Conservation (phyloP, 495 filamentous ascomycete genomes). For the Podospora sp. region DNA sequence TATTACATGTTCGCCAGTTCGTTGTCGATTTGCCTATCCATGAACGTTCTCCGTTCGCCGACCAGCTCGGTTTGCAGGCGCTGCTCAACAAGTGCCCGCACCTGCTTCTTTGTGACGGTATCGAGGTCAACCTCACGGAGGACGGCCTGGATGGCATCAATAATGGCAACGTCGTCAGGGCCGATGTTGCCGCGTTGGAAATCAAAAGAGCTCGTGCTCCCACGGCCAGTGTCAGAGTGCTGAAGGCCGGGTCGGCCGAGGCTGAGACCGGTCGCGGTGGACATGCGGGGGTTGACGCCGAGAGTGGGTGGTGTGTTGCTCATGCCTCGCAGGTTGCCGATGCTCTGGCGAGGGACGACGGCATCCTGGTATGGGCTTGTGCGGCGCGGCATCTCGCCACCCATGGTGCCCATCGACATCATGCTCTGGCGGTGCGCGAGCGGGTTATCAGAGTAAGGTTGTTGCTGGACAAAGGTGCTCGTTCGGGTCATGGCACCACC, state of each 20-base stretch:
- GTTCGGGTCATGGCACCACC: constrained; percentile 48
- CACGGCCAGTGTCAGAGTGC: constrained; percentile 36
- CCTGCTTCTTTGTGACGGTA: constrained; percentile 97
- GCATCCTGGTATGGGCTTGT: constrained; percentile 53
- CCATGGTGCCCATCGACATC: constrained; percentile 52
- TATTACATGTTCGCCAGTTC: constrained; percentile 89
- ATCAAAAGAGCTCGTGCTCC: constrained; percentile 71
- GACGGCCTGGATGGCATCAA: constrained; percentile 79
- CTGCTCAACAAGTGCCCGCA: constrained; percentile 87
- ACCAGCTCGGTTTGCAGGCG: constrained; percentile 82
- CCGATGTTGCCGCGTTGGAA: constrained; percentile 69
- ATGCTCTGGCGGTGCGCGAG: constrained; percentile 52
- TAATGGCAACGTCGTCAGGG: constrained; percentile 74
- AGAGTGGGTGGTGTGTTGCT: constrained; percentile 48
- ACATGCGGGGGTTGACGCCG: constrained; percentile 38
- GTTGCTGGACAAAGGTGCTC: constrained; percentile 32
- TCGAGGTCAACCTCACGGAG: constrained; percentile 92
- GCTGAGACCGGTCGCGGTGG: constrained; percentile 40
- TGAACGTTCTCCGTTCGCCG: constrained; percentile 78
- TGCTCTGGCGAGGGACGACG: constrained; percentile 32
- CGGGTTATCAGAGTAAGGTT: constrained; percentile 44
- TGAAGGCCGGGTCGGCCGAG: constrained; percentile 43
- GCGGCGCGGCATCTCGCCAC: constrained; percentile 41
- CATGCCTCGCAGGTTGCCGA: constrained; percentile 39
- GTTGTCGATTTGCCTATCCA: constrained; percentile 89